Base-by-base conservation (phyloP, 2,329 filamentous ascomycete genomes). In the Ceratocystis harringtonii region DNA sequence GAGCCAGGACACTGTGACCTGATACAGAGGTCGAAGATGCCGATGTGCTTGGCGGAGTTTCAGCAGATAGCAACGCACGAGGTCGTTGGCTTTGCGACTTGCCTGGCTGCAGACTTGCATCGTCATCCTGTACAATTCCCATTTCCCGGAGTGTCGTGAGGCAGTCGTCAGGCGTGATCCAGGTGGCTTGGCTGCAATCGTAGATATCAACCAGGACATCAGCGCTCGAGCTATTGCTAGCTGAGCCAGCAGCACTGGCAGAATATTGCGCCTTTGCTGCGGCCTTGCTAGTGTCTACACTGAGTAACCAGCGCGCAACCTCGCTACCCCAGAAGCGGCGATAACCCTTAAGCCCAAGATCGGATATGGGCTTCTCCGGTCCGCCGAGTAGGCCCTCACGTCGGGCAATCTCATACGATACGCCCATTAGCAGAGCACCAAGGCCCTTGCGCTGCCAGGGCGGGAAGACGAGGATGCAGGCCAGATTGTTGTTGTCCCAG, bases 401-500 rank as follows among this genome's bases (percentile, higher is more conserved):
- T 61, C 86, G 84, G 22, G 91, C 92, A 60, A 99, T 87, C 74
- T 94, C 92, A 75, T 99, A 99, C 45, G 89, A 95, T 1, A 94
- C 84, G 4, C 90, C 91, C 84, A 99, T 97, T 41, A 99, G 80
- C 62, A 97, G 78, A 63, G 90, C 85, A 0, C 94, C 94, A 0
- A 97, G 81, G 1, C 92, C 91, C 69, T 90, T 91, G 69, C 88
- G 86, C 75, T 97, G 92, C 85, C 92, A 97, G 0, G 94, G 94
- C 1, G 94, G 94, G 72, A 97, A 97, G 17, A 97, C 83, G 5
- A 97, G 80, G 70, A 99, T 99, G 73, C 94, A 99, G 0, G 94
- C 94, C 4, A 99, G 81, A 70, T 97, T 99, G 75, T 99, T 97
- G 72, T 92, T 92, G 72, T 99, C 94, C 92, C 94, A 99, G 2